Evolutionary conservation across 177 flowering plant genomes (phyloP), one percentile per base, ranked within the genome.

Genomic region (Vitis hybrid): DNA sequence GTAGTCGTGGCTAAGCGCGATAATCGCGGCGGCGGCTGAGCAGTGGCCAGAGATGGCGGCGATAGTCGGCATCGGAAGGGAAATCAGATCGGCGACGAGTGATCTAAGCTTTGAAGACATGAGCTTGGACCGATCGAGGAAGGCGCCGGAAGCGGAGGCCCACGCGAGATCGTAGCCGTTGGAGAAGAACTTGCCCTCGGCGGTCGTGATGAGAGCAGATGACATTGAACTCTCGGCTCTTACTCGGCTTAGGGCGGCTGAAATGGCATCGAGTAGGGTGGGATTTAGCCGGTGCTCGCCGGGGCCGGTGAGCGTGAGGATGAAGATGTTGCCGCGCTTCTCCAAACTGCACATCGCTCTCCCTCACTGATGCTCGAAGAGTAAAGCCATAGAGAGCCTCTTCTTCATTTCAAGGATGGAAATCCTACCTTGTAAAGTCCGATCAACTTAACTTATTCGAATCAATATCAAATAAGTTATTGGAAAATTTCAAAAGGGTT

Each of bases 21-120:
- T 65, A 21, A 86, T 58, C 58, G 81, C 72, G 2, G 91, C 97
- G 13, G 81, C 91, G 20, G 90, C 91, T 9, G 85, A 70, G 18
- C 88, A 89, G 81, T 88, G 90, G 61, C 92, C 92, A 24, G 81
- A 51, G 66, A 88, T 76, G 68, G 92, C 89, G n/a, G 83, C 82
- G 61, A 87, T 76, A 17, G 86, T 84, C 11, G 86, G 88, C 80
- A 84, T 73, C 2, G 86, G 86, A 15, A 84, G 74, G 18, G 83
- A 77, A 57, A 83, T 46, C 50, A 84, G 74, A 12, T 83, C 88
- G 46, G 63, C 11, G 17, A 79, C 21, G 15, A 87, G 65, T 0
- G 82, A 49, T 7, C 71, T 56, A 63, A 78, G 71, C 9, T 71
- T 74, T 54, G 76, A 52, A 10, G 61, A 56, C 87, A 84, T 76